These are phyloP conservation scores for Inga laurina DNA, from an alignment of 306 rosid genomes.

Conservation along the genomic window DNA sequence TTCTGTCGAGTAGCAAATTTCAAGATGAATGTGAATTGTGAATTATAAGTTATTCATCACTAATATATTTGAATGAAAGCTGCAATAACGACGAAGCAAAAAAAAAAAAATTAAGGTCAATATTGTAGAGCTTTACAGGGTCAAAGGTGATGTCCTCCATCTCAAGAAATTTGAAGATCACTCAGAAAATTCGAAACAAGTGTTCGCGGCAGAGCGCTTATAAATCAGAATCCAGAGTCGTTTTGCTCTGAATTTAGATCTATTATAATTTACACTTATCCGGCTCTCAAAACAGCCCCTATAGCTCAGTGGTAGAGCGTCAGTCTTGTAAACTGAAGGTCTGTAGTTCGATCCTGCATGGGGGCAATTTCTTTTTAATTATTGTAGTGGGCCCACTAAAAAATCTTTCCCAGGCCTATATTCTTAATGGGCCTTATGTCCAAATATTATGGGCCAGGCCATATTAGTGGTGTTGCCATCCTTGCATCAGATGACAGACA, in stretches of 20 bases:
- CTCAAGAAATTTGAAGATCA: background rate
- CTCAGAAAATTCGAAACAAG: background rate
- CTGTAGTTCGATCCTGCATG: conserved; percentile 64
- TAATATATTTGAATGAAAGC: too few relatives aligned
- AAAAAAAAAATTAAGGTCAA: background rate
- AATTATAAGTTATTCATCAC: conserved; percentile 1
- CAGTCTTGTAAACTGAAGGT: conserved; percentile 61
- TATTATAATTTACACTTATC: too few relatives aligned
- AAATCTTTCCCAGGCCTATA: too few relatives aligned
- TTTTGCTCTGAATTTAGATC: too few relatives aligned
- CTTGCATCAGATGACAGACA: too few relatives aligned
- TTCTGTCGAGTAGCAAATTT: conserved; percentile 42
- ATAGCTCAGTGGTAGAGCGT: conserved; percentile 65
- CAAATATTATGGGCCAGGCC: too few relatives aligned
- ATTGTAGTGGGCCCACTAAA: too few relatives aligned
- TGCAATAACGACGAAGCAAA: background rate
- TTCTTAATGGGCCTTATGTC: too few relatives aligned
- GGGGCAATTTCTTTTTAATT: conserved; percentile 21
- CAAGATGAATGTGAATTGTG: background rate
- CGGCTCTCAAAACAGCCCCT: conserved; percentile 13
- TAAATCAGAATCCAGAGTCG: too few relatives aligned
- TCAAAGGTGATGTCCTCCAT: conserved; percentile 72
- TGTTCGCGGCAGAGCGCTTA: background rate
- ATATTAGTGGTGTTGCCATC: too few relatives aligned
- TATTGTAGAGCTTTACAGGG: conserved; percentile 41